These are phyloP conservation scores for Bimuria novae-zelandiae DNA, from an alignment of 2,329 filamentous ascomycete species.

Conservation along the genomic window DNA sequence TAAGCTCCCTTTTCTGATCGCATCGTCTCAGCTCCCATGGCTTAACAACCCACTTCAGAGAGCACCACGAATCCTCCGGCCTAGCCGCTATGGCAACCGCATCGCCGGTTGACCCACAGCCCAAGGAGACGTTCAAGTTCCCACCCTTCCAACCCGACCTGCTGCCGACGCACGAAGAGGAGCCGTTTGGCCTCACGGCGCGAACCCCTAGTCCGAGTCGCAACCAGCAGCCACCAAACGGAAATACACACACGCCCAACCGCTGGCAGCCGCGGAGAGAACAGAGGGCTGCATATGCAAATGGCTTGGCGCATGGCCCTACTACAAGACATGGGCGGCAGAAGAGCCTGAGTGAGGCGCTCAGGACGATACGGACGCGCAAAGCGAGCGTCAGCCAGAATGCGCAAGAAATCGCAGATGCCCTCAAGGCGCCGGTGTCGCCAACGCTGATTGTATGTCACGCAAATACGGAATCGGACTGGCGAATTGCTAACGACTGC, in stretches of 20 bases:
- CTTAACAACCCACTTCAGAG: constrained; percentile 30
- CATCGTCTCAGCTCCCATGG: constrained; percentile 33
- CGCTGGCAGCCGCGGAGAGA: constrained; percentile 67
- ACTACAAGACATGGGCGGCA: constrained; percentile 66
- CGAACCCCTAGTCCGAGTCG: constrained; percentile 38
- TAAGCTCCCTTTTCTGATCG: constrained; percentile 8
- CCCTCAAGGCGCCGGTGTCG: constrained; percentile 86
- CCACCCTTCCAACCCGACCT: constrained; percentile 51
- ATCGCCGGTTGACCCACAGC: constrained; percentile 34
- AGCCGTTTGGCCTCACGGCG: constrained; percentile 40
- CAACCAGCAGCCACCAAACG: constrained; percentile 24
- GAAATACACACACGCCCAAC: constrained; percentile 49
- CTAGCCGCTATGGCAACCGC: constrained; percentile 35
- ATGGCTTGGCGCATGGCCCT: constrained; percentile 39
- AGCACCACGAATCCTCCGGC: background rate
- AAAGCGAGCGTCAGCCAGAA: constrained; percentile 89
- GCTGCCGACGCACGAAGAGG: constrained; percentile 45
- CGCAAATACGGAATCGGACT: constrained; percentile 25
- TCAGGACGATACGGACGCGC: constrained; percentile 78
- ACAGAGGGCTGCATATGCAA: constrained; percentile 52
- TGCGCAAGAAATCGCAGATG: constrained; percentile 89
- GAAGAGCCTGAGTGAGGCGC: constrained; percentile 88
- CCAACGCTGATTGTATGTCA: constrained; percentile 78
- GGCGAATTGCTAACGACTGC: constrained; percentile 30
- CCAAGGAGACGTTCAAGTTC: constrained; percentile 50